phyloP scores from a whole-genome alignment of 2,329 filamentous ascomycete species.

The Fusarium sp. region DNA sequence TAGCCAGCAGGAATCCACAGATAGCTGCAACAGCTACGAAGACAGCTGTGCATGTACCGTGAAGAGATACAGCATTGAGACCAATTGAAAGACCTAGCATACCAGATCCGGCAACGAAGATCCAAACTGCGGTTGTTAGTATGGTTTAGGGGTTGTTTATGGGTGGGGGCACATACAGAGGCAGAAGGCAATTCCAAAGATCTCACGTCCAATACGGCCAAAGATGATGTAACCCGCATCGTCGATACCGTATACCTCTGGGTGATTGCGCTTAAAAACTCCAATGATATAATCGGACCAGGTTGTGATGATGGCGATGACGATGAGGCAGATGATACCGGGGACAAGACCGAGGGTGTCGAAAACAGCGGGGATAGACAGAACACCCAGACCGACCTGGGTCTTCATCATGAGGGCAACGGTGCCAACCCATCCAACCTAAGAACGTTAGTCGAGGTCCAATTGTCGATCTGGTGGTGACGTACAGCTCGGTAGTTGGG shows the following conservation, averaged over 20 bases:
- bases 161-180: slow-evolving; percentile 48
- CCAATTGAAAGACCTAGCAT: slow-evolving; percentile 54
- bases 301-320: slow-evolving; percentile 60
- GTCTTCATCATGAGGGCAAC: slow-evolving; percentile 63
- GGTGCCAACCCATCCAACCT: slow-evolving; percentile 61
- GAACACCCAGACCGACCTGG: slow-evolving; percentile 60
- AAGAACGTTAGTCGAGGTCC: slow-evolving; percentile 10
- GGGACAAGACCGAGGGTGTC: slow-evolving; percentile 62
- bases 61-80: slow-evolving; percentile 56
- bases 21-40: slow-evolving; percentile 56
- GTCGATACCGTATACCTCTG: slow-evolving; percentile 66
- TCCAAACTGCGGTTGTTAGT: slow-evolving; percentile 32
- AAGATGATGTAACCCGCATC: slow-evolving; percentile 64
- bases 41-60: slow-evolving; percentile 57
- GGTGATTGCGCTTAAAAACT: slow-evolving; percentile 64
- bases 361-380: slow-evolving; percentile 63
- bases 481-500: slow-evolving; percentile 52
- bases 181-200: slow-evolving; percentile 55
- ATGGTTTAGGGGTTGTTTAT: rapidly evolving
- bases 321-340: slow-evolving; percentile 59
- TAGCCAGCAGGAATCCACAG: slow-evolving; percentile 50
- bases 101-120: slow-evolving; percentile 36
- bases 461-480: background rate
- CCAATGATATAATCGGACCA: slow-evolving; percentile 65
- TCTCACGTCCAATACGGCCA: slow-evolving; percentile 59